Base-by-base conservation (phyloP, 2,329 filamentous ascomycete genomes). In the Neofusicoccum sp. region DNA sequence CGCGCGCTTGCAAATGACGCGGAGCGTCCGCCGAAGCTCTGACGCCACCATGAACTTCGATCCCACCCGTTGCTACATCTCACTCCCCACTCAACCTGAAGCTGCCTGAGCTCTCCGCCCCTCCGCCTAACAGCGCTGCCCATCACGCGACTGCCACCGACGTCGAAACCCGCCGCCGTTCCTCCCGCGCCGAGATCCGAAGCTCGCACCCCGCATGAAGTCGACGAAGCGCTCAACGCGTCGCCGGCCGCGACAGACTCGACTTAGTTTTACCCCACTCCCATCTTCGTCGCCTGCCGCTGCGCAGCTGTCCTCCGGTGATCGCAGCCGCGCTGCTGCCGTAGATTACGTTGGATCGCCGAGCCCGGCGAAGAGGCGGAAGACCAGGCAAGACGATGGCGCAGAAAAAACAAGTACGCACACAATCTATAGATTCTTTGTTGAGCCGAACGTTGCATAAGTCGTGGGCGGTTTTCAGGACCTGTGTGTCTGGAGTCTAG, bases 231-330 rank as follows among this genome's bases (percentile, higher is more conserved):
- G 48, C 26, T 30, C 47, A 9, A 24, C 38, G 30, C 58, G 40
- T 36, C 58, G 38, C 24, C 9, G n/a, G 24, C 34, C 57, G 63
- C 72, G 73, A 40, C 79, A 81, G 63, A 73, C 73, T 6, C 75
- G 75, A 28, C 68, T 81, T 20, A 71, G 69, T 51, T 80, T 80
- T 67, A 78, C 75, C 0, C 74, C 77, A 4, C 62, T 77, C 4
- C 68, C 75, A 6, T 74, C 76, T 11, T 75, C 75, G 0, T 77
- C 76, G 4, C 73, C 75, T 14, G 71, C 70, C 16, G 66, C 71
- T 4, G 62, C 73, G 28, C 60, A 65, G 20, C 71, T 73, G 30
- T 65, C 72, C 36, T 58, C 66, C 28, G 71, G 73, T 59, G 70
- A 73, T 40, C 66, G 67, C 61, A 66, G 71, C 43, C 66, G 71